Conservation (phyloP, 108 stramenopile species). For the Chaetoceros tenuissimus region DNA sequence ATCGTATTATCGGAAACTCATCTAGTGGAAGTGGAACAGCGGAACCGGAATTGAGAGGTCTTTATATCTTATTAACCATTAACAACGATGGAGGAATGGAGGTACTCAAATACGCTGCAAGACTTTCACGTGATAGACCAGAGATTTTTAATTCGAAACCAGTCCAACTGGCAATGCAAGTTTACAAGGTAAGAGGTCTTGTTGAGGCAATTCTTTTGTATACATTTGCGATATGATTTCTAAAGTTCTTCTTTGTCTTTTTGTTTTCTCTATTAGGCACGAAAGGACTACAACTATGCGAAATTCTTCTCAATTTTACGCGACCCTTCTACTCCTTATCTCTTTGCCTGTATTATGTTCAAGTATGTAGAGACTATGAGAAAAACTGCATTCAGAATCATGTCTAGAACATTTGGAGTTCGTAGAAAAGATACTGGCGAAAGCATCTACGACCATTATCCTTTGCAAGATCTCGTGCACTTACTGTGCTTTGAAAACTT, state of each 20-base stretch:
- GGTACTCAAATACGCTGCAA: conserved; percentile 77
- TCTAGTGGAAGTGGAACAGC: conserved; percentile 54
- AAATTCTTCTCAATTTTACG: conserved; percentile 68
- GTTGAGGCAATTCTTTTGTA: not conserved
- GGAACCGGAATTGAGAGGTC: conserved; percentile 81
- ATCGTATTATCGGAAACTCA: conserved; percentile 55
- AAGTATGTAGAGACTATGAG: conserved; percentile 84
- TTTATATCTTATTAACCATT: conserved; percentile 76
- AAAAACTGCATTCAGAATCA: conserved; percentile 61
- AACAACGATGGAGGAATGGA: conserved; percentile 91
- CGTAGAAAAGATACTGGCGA: conserved; percentile 58
- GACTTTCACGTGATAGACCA: conserved; percentile 50
- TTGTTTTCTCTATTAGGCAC: conserved; percentile 25
- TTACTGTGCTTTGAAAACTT: conserved; percentile 75
- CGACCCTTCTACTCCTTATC: conserved; percentile 62
- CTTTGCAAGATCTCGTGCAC: conserved; percentile 42
- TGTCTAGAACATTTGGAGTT: conserved; percentile 68
- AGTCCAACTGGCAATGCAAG: conserved; percentile 74
- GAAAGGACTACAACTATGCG: conserved; percentile 76
- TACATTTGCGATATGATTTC: not conserved
- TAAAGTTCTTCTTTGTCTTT: not conserved
- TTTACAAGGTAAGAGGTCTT: conserved; percentile 53
- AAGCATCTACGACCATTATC: conserved; percentile 69
- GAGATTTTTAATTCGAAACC: conserved; percentile 68
- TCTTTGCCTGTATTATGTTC: conserved; percentile 82